These are phyloP conservation scores for Hypericum androsaemum DNA, from an alignment of 345 rosid species.

Conservation along the genomic window DNA sequence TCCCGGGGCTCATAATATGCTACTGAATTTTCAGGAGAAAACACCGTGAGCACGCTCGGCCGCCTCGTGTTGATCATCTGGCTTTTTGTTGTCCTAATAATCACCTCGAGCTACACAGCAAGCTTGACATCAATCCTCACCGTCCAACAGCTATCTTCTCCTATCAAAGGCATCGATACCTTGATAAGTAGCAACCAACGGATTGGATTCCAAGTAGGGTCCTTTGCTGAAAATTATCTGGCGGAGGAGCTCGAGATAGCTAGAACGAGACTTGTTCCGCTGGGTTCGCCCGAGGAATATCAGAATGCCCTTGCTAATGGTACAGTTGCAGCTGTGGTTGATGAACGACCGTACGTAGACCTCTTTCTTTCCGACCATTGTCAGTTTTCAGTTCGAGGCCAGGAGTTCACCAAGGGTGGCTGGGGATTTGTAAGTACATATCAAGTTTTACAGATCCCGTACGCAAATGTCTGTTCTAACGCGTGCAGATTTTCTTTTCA, in stretches of 20 bases:
- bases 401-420: constrained; percentile 14
- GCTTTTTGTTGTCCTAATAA: constrained; percentile 16
- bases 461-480: too few relatives aligned
- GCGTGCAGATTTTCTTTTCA: too few relatives aligned
- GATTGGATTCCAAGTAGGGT: constrained; percentile 13
- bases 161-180: constrained; percentile 7
- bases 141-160: constrained; percentile 14
- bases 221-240: constrained; percentile 10
- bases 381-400: constrained; percentile 10
- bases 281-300: constrained; percentile 8
- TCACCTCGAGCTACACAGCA: constrained; percentile 23
- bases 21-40: constrained; percentile 6
- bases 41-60: constrained; percentile 3
- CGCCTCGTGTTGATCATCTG: constrained; percentile 13
- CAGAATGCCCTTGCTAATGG: constrained; percentile 9
- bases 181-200: constrained; percentile 5
- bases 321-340: constrained; percentile 15
- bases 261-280: constrained; percentile 10
- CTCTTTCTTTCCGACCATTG: constrained; percentile 12
- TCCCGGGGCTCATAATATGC: neutral
- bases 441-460: too few relatives aligned
- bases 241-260: constrained; percentile 4
- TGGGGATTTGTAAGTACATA: constrained; percentile 18
- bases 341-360: constrained; percentile 10
- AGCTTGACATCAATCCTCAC: constrained; percentile 18